Percentiles rank a stretch among this genome's conserved stretches.
These are phyloP conservation scores for Pichia kudriavzevii DNA, from an alignment of 1,139 yeast genomes.

Conservation along the genomic window DNA sequence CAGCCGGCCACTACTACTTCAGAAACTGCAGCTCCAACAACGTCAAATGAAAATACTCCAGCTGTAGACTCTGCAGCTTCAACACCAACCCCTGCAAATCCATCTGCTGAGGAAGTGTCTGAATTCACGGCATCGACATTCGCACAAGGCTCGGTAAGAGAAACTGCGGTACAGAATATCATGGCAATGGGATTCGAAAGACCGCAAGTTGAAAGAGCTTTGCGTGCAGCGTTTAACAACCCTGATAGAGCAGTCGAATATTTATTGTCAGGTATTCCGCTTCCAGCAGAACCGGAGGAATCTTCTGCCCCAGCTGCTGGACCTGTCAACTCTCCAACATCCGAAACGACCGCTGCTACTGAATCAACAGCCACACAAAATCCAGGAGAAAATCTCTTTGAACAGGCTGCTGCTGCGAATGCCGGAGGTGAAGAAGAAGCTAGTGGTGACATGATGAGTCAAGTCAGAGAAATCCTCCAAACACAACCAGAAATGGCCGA, in stretches of 20 bases:
- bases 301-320: conserved; percentile 24
- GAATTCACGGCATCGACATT: conserved; percentile 40
- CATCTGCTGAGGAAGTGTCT: conserved; percentile 23
- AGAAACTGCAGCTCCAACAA: conserved; percentile 23
- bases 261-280: conserved; percentile 81
- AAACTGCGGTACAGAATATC: conserved; percentile 66
- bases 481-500: conserved; percentile 87
- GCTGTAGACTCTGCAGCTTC: conserved; percentile 17
- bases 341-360: background rate
- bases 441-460: conserved; percentile 44
- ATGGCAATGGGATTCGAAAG: conserved; percentile 97
- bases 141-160: conserved; percentile 60
- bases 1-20: conserved; percentile 22
- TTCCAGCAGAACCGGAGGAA: conserved; percentile 28
- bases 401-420: conserved; percentile 59
- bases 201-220: conserved; percentile 78
- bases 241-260: conserved; percentile 98
- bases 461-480: conserved; percentile 71
- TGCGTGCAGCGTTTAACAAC: conserved; percentile 92
- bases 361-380: conserved; percentile 27
- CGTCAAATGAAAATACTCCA: conserved; percentile 13
- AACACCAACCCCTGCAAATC: conserved; percentile 22
- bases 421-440: conserved; percentile 26
- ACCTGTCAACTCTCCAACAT: conserved; percentile 16
- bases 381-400: conserved; percentile 42